These are phyloP conservation scores for Agrocybe pediades DNA, from an alignment of 768 basidiomycete species.

Conservation along the genomic window DNA sequence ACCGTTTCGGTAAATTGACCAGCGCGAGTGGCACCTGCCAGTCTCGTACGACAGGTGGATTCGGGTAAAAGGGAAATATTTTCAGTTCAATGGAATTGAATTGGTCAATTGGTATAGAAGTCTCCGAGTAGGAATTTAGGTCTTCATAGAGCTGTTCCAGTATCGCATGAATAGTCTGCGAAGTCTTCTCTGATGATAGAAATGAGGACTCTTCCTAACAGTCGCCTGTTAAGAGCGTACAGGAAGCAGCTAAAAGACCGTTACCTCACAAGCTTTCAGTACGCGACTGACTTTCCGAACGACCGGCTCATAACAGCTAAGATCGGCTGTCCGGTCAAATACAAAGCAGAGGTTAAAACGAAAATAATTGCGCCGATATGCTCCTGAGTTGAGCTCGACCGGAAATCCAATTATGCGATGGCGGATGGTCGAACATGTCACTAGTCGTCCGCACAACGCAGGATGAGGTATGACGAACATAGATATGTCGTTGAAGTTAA, in stretches of 20 bases:
- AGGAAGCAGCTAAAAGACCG: constrained; percentile 7
- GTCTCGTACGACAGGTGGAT: constrained; percentile 85
- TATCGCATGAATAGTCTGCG: constrained; percentile 73
- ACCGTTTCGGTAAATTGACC: constrained; percentile 77
- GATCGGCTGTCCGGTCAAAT: constrained; percentile 86
- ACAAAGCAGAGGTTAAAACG: constrained; percentile 96
- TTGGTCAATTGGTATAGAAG: constrained; percentile 86
- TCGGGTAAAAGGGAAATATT: constrained; percentile 96
- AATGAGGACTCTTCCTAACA: constrained; percentile 85
- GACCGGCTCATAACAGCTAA: constrained; percentile 95
- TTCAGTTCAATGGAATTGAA: constrained; percentile 96
- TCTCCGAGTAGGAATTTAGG: constrained; percentile 95
- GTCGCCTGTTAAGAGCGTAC: neutral
- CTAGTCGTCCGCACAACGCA: constrained; percentile 83
- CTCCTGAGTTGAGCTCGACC: constrained; percentile 64
- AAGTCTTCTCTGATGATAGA: constrained; percentile 72
- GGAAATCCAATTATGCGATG: constrained; percentile 94
- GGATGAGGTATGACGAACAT: constrained; percentile 93
- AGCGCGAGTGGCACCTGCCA: constrained; percentile 96
- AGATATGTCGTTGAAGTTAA: constrained; percentile 90
- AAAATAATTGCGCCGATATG: constrained; percentile 86
- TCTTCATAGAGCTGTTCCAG: constrained; percentile 98
- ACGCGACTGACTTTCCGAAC: constrained; percentile 94
- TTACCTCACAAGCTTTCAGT: constrained; percentile 86
- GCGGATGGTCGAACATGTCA: constrained; percentile 79